phyloP scores from a whole-genome alignment of 768 basidiomycete species.

The Russula earlei region DNA sequence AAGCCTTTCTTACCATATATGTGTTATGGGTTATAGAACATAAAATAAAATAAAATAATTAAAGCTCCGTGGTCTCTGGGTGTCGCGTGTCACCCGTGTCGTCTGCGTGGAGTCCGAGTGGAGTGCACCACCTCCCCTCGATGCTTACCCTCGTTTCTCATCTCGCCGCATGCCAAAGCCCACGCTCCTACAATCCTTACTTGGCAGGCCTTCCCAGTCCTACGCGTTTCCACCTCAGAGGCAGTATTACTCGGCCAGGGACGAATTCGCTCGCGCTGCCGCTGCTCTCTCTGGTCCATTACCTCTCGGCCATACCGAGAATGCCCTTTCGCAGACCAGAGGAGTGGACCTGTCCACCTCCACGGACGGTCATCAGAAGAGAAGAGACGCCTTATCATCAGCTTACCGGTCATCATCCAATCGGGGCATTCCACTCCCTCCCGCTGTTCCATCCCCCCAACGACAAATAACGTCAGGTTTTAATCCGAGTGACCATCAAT shows the following conservation, averaged over 20 bases:
- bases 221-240: constrained; percentile 11
- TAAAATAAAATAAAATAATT: no score
- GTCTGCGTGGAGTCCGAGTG: no score
- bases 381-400: neutral
- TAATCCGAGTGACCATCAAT: constrained; percentile 1
- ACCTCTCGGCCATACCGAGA: neutral
- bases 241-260: constrained; percentile 12
- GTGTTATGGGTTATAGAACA: no score
- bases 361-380: no score
- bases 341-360: no score
- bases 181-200: constrained; percentile 15
- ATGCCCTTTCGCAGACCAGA: neutral
- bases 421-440: neutral
- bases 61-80: no score
- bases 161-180: constrained; percentile 15
- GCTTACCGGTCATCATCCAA: neutral
- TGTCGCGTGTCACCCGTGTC: no score
- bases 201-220: constrained; percentile 12
- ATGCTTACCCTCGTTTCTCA: no score
- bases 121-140: no score
- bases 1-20: no score
- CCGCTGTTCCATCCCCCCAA: neutral
- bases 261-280: constrained; percentile 4
- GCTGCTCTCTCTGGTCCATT: neutral
- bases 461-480: neutral